Conservation (phyloP, 768 basidiomycete species). For the Serendipita sp. region DNA sequence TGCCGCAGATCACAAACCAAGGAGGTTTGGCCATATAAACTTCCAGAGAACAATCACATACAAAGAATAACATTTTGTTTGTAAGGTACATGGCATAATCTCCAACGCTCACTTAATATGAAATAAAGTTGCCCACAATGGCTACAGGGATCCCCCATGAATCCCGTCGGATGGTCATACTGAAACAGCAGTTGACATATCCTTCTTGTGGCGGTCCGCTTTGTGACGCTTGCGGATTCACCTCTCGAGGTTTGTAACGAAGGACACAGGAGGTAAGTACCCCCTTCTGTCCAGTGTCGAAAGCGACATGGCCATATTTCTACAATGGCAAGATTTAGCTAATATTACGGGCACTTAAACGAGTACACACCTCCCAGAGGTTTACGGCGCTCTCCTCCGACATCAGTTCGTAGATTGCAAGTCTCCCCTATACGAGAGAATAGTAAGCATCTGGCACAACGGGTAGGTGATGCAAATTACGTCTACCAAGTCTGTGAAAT, state of each 20-base stretch:
- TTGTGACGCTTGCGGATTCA: slow-evolving; percentile 13
- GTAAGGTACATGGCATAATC: no score
- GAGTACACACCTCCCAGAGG: slow-evolving; percentile 73
- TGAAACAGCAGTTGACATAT: slow-evolving; percentile 75
- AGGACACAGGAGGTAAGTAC: slow-evolving; percentile 84
- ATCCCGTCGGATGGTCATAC: slow-evolving; percentile 74
- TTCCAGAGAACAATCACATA: no score
- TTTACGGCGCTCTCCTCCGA: slow-evolving; percentile 92
- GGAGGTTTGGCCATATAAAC: no score
- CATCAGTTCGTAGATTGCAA: slow-evolving; percentile 98
- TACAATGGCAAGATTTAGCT: slow-evolving; percentile 17
- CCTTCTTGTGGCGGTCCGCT: slow-evolving; percentile 40
- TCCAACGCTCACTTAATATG: slow-evolving; percentile 6
- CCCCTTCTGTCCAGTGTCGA: slow-evolving; percentile 82
- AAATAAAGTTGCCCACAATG: slow-evolving; percentile 83
- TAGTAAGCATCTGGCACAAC: not conserved
- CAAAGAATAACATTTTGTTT: no score
- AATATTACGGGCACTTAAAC: not conserved
- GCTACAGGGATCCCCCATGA: slow-evolving; percentile 78
- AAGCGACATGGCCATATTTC: slow-evolving; percentile 92
- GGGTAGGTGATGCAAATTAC: slow-evolving; percentile 25
- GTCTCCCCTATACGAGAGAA: slow-evolving; percentile 41
- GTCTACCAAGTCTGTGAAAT: slow-evolving; percentile 77
- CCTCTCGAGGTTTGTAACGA: slow-evolving; percentile 46
- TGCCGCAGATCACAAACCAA: not conserved